Evolutionary conservation across 2,329 filamentous ascomycete genomes (phyloP).

Genomic region (Pezicula neosporulosa): DNA sequence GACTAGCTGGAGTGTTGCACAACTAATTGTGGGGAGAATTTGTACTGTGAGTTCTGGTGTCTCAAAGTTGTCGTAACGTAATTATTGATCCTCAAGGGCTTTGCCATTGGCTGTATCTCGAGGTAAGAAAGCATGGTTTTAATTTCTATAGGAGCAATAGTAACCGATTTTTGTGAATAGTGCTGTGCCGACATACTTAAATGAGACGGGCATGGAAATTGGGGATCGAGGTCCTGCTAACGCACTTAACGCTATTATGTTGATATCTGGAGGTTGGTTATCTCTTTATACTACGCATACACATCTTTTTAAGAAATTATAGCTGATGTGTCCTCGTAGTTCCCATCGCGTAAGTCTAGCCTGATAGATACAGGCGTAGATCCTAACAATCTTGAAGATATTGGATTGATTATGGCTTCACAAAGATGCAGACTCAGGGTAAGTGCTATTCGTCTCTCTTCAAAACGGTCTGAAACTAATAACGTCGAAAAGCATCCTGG

Average conservation of each 20-base stretch:
- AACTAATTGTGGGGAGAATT: conserved; percentile 27
- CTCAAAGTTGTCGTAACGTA: neutral
- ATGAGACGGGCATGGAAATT: conserved; percentile 17
- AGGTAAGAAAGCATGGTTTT: neutral
- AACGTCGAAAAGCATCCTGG: neutral
- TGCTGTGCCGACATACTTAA: conserved; percentile 28
- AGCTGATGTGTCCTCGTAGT: too few species aligned
- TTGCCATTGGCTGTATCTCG: conserved; percentile 4
- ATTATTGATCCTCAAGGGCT: conserved; percentile 2
- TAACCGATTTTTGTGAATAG: conserved; percentile 5
- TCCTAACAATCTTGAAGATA: conserved; percentile 18
- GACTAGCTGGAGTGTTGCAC: conserved; percentile 23
- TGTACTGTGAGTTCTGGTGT: conserved; percentile 4
- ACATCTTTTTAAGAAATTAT: too few species aligned
- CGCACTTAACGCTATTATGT: conserved; percentile 17
- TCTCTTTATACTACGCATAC: too few species aligned
- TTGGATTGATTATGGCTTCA: conserved; percentile 18
- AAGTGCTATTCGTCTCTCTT: conserved; percentile 1
- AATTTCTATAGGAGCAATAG: neutral
- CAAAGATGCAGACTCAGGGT: conserved; percentile 17
- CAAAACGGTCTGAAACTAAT: neutral
- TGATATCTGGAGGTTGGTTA: conserved; percentile 19
- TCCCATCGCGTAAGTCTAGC: too few species aligned
- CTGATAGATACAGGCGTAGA: too few species aligned
- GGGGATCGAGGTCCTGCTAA: conserved; percentile 26